A percentile compares a stretch with the other conserved stretches of the same genome.
Evolutionary conservation across 345 rosid genomes (phyloP).

Genomic region (Jatropha curcas): DNA sequence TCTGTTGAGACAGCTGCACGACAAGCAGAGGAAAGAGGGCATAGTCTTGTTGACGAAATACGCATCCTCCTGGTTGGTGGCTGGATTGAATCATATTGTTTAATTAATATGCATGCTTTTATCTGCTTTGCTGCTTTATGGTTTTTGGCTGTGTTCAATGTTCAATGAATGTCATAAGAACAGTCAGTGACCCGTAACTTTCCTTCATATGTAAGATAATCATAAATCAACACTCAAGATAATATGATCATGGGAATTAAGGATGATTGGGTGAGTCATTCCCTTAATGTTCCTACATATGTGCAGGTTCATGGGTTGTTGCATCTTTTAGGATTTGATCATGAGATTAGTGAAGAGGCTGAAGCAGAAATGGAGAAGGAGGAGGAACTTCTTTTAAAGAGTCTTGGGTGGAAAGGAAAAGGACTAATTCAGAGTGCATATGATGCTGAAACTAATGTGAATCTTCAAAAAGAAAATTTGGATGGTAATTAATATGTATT

Average conservation of each 20-base stretch:
- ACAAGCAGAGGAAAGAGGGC: constrained; percentile 93
- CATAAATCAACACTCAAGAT: background rate
- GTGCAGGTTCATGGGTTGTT: constrained; percentile 88
- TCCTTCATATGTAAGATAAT: background rate
- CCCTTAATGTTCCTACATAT: background rate
- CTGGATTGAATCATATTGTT: constrained; percentile 31
- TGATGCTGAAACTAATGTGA: constrained; percentile 43
- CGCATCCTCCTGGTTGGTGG: constrained; percentile 92
- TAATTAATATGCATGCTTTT: background rate
- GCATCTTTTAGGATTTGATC: constrained; percentile 95
- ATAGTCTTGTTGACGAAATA: constrained; percentile 85
- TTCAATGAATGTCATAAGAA: background rate
- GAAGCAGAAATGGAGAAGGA: constrained; percentile 95
- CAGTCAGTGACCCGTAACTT: background rate
- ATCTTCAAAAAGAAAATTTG: constrained; percentile 40
- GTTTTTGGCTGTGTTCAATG: background rate
- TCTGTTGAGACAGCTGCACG: constrained; percentile 91
- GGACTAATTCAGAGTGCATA: constrained; percentile 85
- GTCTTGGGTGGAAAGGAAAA: constrained; percentile 95
- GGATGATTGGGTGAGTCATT: background rate
- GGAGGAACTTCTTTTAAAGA: constrained; percentile 69
- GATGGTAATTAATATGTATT: constrained; percentile 52
- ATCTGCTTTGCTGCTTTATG: background rate
- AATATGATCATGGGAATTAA: background rate
- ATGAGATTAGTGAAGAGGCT: constrained; percentile 88